Conservation (phyloP, 1,139 yeast genomes). For the Saccharomyces hybrid region DNA sequence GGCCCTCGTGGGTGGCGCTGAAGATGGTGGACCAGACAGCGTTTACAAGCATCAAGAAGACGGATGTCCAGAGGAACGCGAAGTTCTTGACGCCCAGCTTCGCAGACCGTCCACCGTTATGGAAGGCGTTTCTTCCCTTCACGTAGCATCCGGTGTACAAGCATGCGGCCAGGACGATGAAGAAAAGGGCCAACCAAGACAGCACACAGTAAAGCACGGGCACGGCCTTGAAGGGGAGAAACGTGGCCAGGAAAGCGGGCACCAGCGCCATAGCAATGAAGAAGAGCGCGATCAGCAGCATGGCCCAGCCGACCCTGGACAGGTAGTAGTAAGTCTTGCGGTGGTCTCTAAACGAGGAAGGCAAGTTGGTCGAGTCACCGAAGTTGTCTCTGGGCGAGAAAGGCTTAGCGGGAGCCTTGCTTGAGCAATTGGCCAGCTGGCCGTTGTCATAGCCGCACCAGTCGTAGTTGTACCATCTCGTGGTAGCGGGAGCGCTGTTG, state of each 20-base stretch:
- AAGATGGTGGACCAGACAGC: constrained; percentile 21
- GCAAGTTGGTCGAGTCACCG: constrained; percentile 44
- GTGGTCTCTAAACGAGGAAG: constrained; percentile 41
- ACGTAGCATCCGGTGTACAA: constrained; percentile 60
- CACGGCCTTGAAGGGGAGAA: constrained; percentile 33
- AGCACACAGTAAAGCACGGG: constrained; percentile 31
- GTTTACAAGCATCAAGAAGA: constrained; percentile 39
- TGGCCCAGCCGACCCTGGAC: constrained; percentile 63
- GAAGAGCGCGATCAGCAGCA: constrained; percentile 51
- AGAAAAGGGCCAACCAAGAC: constrained; percentile 44
- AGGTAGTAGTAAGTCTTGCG: constrained; percentile 52
- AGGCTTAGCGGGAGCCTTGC: constrained; percentile 43
- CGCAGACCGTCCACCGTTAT: constrained; percentile 41
- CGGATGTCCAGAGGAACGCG: constrained; percentile 60
- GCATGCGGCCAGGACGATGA: constrained; percentile 53
- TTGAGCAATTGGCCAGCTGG: constrained; percentile 20
- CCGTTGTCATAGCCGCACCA: constrained; percentile 46
- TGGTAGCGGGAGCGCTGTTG: constrained; percentile 39
- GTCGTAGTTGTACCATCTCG: constrained; percentile 71
- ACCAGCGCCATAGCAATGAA: constrained; percentile 44
- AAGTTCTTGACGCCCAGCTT: constrained; percentile 50
- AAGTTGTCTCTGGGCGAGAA: constrained; percentile 69
- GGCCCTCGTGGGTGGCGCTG: constrained; percentile 6
- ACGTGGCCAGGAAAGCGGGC: constrained; percentile 27
- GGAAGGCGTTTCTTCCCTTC: constrained; percentile 52